Percentiles rank a stretch among this genome's conserved stretches.
phyloP scores from a whole-genome alignment of 495 filamentous ascomycete species.

The Zalerion maritima region DNA sequence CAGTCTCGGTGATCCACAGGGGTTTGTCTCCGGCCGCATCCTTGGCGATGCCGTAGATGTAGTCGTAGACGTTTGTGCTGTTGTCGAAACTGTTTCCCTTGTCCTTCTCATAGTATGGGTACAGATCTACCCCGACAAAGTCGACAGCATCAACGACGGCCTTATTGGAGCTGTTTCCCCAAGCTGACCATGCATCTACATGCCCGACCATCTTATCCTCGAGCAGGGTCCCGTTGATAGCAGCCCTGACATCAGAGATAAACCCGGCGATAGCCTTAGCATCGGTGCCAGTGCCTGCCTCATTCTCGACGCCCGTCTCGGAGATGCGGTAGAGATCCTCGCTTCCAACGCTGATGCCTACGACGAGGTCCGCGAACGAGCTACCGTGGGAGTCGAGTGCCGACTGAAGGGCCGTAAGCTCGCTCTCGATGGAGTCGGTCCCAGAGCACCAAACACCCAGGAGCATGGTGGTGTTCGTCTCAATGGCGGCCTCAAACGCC shows the following conservation, averaged over 20 bases:
- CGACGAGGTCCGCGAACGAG: constrained; percentile 29
- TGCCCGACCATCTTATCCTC: constrained; percentile 30
- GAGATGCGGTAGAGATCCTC: constrained; percentile 40
- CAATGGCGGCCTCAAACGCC: constrained; percentile 39
- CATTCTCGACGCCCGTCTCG: constrained; percentile 25
- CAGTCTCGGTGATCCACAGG: constrained; percentile 39
- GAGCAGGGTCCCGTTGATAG: constrained; percentile 16
- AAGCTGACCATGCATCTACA: constrained; percentile 36
- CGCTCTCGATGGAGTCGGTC: constrained; percentile 28
- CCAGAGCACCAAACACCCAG: constrained; percentile 40
- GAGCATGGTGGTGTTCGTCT: constrained; percentile 32
- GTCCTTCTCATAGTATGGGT: constrained; percentile 35
- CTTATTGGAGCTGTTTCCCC: constrained; percentile 31
- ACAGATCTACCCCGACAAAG: constrained; percentile 35
- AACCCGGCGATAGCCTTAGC: constrained; percentile 27
- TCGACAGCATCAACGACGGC: constrained; percentile 31
- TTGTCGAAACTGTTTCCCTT: constrained; percentile 32
- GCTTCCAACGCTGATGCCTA: constrained; percentile 36
- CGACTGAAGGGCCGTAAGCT: constrained; percentile 30
- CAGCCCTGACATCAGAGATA: constrained; percentile 33
- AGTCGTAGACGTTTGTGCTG: constrained; percentile 23
- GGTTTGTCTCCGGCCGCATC: constrained; percentile 23
- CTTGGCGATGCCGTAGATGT: constrained; percentile 19
- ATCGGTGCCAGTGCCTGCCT: constrained; percentile 25
- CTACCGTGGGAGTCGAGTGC: constrained; percentile 29